Evolutionary conservation across 2,329 filamentous ascomycete species (phyloP).

Genomic region (Phyllosticta citriasiana): DNA sequence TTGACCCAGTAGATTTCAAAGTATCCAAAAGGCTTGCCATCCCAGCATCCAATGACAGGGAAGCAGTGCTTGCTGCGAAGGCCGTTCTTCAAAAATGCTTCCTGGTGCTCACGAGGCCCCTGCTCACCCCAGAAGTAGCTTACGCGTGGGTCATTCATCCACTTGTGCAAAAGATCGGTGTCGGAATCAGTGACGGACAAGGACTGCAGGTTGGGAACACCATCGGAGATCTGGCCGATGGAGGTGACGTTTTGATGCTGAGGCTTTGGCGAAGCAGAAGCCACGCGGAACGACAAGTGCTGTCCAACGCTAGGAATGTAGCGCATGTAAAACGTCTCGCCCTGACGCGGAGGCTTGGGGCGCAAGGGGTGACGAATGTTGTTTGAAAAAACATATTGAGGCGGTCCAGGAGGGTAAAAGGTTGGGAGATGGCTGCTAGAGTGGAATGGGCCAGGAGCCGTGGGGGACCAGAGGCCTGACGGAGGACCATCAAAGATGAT

Average conservation of each 20-base stretch:
- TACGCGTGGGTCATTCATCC: conserved; percentile 83
- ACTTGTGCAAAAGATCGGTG: conserved; percentile 63
- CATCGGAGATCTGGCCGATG: conserved; percentile 15
- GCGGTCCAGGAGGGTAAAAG: conserved; percentile 75
- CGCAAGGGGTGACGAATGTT: conserved; percentile 75
- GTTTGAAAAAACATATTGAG: conserved; percentile 72
- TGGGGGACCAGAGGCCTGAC: conserved; percentile 30
- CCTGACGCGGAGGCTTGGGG: conserved; percentile 80
- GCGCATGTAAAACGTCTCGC: conserved; percentile 82
- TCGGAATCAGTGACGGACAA: conserved; percentile 39
- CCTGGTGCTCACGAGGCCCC: conserved; percentile 46
- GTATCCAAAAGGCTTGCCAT: conserved; percentile 90
- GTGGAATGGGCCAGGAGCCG: conserved; percentile 57
- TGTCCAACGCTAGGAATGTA: conserved; percentile 73
- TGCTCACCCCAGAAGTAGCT: conserved; percentile 72
- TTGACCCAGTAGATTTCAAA: conserved; percentile 99
- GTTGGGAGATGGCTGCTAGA: conserved; percentile 80
- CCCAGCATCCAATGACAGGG: conserved; percentile 86
- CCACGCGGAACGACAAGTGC: conserved; percentile 82
- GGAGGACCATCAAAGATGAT: conserved; percentile 23
- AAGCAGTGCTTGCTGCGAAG: conserved; percentile 67
- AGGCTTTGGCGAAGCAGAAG: conserved; percentile 55
- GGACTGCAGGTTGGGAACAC: conserved; percentile 22
- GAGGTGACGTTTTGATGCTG: conserved; percentile 47
- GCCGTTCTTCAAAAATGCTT: conserved; percentile 56